Base-by-base conservation (phyloP, 306 rosid genomes). In the Argentina anserina region DNA sequence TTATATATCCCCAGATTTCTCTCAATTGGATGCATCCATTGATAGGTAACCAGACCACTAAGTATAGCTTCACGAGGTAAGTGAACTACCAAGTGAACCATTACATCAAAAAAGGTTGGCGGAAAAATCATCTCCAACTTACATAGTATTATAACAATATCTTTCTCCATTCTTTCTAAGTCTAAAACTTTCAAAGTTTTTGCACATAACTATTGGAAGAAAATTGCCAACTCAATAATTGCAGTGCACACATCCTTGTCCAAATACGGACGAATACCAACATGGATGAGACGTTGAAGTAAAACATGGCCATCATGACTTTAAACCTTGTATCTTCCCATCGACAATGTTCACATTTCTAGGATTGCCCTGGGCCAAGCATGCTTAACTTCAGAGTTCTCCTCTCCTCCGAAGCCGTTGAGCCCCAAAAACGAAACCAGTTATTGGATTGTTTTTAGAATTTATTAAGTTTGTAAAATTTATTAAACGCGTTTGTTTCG, bases 21-120 rank as follows among this genome's bases (percentile, higher is more conserved):
- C n/a, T n/a, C n/a, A n/a, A n/a, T n/a, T n/a, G n/a, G 72, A 68
- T 46, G 46, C 41, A 68, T 68, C 72, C 60, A 68, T 11, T 28
- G 47, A 68, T 2, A n/a, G 15, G 33, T 13, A 42, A 68, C 72
- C 3, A 26, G 60, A 7, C 60, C 60, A 5, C 41, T 42, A 29
- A 45, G 41, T 12, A 68, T 46, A 7, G 56, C 72, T 20, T 68
- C 60, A 10, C 14, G 37, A 23, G 72, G 60, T 10, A 68, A 47
- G 20, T 45, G 58, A 15, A 43, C n/a, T 25, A 18, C 59, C 10
- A 68, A 68, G 37, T 68, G 59, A 25, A 26, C 37, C 72, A 68
- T 43, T 20, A 37, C 42, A n/a, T 47, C 40, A 29, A 46, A 68
- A 17, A 47, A 68, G 21, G 26, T 25, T 0, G 14, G 72, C 1